These are phyloP conservation scores for Orbilia ellipsospora DNA, from an alignment of 2,329 filamentous ascomycete species.

Conservation along the genomic window DNA sequence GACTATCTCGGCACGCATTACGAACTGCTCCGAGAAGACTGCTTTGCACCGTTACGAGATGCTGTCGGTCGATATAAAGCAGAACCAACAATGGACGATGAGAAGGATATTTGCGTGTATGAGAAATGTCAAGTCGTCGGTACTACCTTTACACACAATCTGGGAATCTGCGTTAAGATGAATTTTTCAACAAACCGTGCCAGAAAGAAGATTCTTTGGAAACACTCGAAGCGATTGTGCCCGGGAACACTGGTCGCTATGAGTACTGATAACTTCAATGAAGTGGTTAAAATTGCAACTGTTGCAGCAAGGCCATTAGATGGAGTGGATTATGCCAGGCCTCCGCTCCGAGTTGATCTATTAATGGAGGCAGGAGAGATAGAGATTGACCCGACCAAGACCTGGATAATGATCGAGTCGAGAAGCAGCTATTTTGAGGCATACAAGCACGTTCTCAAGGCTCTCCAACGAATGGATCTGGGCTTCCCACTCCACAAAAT, in stretches of 20 bases:
- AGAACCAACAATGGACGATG: constrained; percentile 70
- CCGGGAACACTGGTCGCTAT: constrained; percentile 69
- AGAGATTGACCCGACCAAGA: constrained; percentile 74
- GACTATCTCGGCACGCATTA: constrained; percentile 80
- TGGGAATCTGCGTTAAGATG: constrained; percentile 64
- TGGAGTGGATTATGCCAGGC: constrained; percentile 73
- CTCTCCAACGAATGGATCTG: constrained; percentile 73
- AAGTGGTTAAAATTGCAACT: constrained; percentile 74
- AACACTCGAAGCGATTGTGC: constrained; percentile 67
- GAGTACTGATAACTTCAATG: constrained; percentile 72
- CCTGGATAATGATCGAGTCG: constrained; percentile 83
- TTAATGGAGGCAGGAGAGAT: constrained; percentile 72
- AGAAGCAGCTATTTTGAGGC: constrained; percentile 81
- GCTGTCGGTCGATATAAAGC: constrained; percentile 71
- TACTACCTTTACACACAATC: constrained; percentile 68
- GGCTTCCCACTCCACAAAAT: constrained; percentile 73
- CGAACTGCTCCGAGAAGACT: constrained; percentile 78
- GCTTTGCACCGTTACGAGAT: constrained; percentile 74
- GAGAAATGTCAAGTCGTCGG: constrained; percentile 72
- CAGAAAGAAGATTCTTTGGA: constrained; percentile 75
- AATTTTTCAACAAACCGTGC: constrained; percentile 76
- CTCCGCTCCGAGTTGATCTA: constrained; percentile 74
- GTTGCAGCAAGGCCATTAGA: constrained; percentile 76
- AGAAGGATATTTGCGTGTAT: constrained; percentile 72
- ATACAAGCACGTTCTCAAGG: constrained; percentile 75